Conservation (phyloP, 2,329 filamentous ascomycete genomes). For the Phoma sp. region DNA sequence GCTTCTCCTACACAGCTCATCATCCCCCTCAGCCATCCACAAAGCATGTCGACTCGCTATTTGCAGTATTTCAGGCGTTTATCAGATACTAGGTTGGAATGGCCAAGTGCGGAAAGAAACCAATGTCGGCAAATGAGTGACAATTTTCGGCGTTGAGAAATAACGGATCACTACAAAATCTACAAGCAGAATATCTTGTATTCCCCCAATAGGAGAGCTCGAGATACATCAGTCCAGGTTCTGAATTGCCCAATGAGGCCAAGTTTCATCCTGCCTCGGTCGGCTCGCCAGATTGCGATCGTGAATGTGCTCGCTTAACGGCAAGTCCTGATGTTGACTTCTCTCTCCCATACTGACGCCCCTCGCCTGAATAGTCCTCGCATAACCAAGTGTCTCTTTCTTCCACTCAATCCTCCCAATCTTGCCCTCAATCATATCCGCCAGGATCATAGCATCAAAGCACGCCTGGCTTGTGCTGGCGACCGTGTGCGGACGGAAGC, state of each 20-base stretch:
- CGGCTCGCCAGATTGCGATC: slow-evolving; percentile 34
- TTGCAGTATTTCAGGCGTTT: background rate
- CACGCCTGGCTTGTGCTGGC: slow-evolving; percentile 58
- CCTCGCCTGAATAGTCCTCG: slow-evolving; percentile 46
- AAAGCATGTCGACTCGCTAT: too few relatives aligned
- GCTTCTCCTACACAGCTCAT: too few relatives aligned
- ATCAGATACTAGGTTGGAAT: too few relatives aligned
- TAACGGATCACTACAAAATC: background rate
- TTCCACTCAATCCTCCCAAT: slow-evolving; percentile 48
- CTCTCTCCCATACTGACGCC: slow-evolving; percentile 52
- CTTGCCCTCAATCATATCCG: slow-evolving; percentile 50
- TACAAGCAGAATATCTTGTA: too few relatives aligned
- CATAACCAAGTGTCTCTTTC: slow-evolving; percentile 45
- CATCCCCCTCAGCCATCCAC: too few relatives aligned
- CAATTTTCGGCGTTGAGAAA: too few relatives aligned
- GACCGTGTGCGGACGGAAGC: slow-evolving; percentile 57
- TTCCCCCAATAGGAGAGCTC: too few relatives aligned
- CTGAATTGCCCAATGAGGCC: slow-evolving; percentile 32
- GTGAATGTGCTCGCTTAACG: slow-evolving; percentile 31
- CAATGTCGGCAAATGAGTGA: too few relatives aligned
- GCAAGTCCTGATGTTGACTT: slow-evolving; percentile 50
- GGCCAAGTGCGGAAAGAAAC: too few relatives aligned
- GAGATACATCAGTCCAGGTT: slow-evolving; percentile 20
- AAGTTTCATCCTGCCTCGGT: slow-evolving; percentile 34
- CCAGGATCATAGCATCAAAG: slow-evolving; percentile 53